Evolutionary conservation across 2,329 filamentous ascomycete genomes (phyloP).

Genomic region (Ceratocystis cacaofunesta): DNA sequence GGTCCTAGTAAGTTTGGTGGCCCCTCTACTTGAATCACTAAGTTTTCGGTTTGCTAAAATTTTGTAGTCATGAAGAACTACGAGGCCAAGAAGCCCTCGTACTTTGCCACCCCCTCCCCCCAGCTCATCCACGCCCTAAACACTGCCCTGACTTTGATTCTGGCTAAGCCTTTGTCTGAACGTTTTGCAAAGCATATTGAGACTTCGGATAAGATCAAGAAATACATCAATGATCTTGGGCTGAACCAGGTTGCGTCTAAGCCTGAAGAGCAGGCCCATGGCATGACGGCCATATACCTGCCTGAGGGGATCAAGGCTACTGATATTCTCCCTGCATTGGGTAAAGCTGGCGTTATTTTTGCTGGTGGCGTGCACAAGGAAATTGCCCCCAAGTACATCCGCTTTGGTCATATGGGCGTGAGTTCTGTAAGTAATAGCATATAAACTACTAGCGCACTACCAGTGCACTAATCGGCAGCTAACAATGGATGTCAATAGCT

Average conservation of each 20-base stretch:
- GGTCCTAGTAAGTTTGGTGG: conserved; percentile 52
- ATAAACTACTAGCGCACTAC: neutral
- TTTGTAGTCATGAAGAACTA: conserved; percentile 88
- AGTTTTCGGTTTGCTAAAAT: conserved; percentile 5
- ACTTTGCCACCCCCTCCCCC: conserved; percentile 92
- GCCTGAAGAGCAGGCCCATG: conserved; percentile 83
- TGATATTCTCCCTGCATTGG: conserved; percentile 69
- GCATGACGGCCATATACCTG: conserved; percentile 95
- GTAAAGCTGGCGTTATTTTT: conserved; percentile 82
- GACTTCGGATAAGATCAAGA: conserved; percentile 74
- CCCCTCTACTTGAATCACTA: neutral
- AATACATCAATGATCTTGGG: conserved; percentile 62
- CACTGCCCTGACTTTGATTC: conserved; percentile 74
- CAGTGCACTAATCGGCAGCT: neutral
- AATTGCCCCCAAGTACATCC: conserved; percentile 82
- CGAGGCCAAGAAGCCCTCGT: conserved; percentile 91
- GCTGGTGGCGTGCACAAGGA: conserved; percentile 93
- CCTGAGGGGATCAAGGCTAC: conserved; percentile 69
- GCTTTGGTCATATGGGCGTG: conserved; percentile 96
- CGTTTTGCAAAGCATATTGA: conserved; percentile 71
- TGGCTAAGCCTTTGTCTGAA: conserved; percentile 62
- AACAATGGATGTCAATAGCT: conserved; percentile 30
- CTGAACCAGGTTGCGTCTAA: conserved; percentile 75
- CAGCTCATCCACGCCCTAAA: conserved; percentile 88
- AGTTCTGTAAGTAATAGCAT: conserved; percentile 48